Conservation (phyloP, 805 yeast genomes). For the Nematodospora valgi region DNA sequence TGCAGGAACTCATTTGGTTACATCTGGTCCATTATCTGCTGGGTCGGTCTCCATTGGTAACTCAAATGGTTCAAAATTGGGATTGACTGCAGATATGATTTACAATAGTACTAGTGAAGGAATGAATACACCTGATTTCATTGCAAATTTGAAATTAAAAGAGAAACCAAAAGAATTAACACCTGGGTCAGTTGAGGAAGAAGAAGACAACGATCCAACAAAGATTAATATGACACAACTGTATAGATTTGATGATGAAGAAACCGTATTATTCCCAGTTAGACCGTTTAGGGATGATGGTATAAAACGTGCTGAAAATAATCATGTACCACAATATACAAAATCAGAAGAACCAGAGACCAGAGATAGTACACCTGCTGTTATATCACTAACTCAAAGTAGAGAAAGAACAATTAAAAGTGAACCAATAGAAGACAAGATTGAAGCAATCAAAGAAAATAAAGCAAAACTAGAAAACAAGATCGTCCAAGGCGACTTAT, state of each 20-base stretch:
- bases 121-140: constrained; percentile 39
- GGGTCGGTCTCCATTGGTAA: constrained; percentile 52
- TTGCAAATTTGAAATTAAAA: constrained; percentile 33
- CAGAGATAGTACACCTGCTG: constrained; percentile 6
- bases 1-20: constrained; percentile 59
- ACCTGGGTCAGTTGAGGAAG: constrained; percentile 28
- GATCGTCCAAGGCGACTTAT: constrained; percentile 22
- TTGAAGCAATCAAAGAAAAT: constrained; percentile 20
- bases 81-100: constrained; percentile 27
- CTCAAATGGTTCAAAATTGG: constrained; percentile 21
- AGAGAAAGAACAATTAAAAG: constrained; percentile 24
- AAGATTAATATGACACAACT: constrained; percentile 65
- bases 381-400: constrained; percentile 11
- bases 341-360: constrained; percentile 9
- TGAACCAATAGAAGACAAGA: constrained; percentile 28
- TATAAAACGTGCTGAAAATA: constrained; percentile 10
- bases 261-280: constrained; percentile 62
- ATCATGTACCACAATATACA: constrained; percentile 6
- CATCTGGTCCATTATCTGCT: constrained; percentile 71
- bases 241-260: constrained; percentile 49
- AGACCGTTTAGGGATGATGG: constrained; percentile 55
- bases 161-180: constrained; percentile 15
- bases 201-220: constrained; percentile 39
- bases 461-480: constrained; percentile 28
- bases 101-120: constrained; percentile 19